phyloP scores from a whole-genome alignment of 306 rosid genomes.

The Spatholobus suberectus region DNA sequence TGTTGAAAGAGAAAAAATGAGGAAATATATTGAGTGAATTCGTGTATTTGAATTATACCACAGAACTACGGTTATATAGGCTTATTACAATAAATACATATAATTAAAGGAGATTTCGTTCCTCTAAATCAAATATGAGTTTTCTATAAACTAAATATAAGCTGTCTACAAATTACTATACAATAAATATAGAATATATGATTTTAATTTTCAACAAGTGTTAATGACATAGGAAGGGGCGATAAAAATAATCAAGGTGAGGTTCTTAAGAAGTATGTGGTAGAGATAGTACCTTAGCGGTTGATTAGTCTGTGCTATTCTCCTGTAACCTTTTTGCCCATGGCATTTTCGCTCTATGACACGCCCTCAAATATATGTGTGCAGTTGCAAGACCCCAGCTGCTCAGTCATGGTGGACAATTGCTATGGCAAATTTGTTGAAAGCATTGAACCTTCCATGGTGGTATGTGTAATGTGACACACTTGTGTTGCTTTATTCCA shows the following conservation, averaged over 20 bases:
- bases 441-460: constrained; percentile 84
- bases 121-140: too few relatives aligned
- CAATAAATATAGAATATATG: too few relatives aligned
- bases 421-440: constrained; percentile 98
- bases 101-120: too few relatives aligned
- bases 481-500: constrained; percentile 34
- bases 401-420: constrained; percentile 94
- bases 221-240: too few relatives aligned
- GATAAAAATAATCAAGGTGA: constrained; percentile 78
- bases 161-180: too few relatives aligned
- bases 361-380: constrained; percentile 5
- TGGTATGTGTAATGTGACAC: constrained; percentile 60
- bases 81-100: too few relatives aligned
- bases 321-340: not conserved
- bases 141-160: too few relatives aligned
- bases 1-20: constrained; percentile 67
- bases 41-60: too few relatives aligned
- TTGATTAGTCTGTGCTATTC: not conserved
- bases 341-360: constrained; percentile 15
- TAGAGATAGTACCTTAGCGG: not conserved
- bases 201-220: too few relatives aligned
- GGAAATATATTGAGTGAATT: too few relatives aligned
- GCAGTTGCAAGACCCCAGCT: constrained; percentile 86
- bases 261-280: constrained; percentile 17
- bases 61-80: too few relatives aligned